phyloP scores from a whole-genome alignment of 331 rosid genomes.

The Pyrus hybrid region DNA sequence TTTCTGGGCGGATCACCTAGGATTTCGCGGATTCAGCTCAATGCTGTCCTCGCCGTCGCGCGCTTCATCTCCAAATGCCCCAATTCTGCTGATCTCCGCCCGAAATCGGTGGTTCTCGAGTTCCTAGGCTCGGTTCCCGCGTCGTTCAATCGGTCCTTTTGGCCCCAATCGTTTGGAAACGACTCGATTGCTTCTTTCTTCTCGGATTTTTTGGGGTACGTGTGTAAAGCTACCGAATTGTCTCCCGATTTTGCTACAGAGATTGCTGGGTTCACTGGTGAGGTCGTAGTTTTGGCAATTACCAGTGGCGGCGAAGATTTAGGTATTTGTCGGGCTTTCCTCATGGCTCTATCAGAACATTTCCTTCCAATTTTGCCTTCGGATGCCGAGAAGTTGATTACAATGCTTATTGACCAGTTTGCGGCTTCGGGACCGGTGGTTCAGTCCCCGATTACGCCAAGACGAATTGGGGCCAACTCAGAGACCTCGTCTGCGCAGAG shows the following conservation, averaged over 20 bases:
- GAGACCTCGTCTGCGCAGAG: conserved; percentile 69
- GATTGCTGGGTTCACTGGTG: conserved; percentile 48
- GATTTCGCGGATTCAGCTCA: conserved; percentile 86
- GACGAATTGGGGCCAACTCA: conserved; percentile 28
- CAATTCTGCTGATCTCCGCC: conserved; percentile 60
- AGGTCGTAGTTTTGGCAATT: conserved; percentile 49
- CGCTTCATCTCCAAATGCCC: conserved; percentile 75
- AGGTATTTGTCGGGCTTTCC: conserved; percentile 55
- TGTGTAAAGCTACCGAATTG: conserved; percentile 49
- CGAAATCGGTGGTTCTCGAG: conserved; percentile 58
- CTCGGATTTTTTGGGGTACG: conserved; percentile 47
- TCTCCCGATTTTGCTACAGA: conserved; percentile 65
- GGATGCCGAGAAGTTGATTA: conserved; percentile 52
- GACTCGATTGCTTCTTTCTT: conserved; percentile 60
- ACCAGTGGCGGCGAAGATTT: conserved; percentile 30
- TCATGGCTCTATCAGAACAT: conserved; percentile 53
- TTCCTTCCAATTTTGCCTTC: conserved; percentile 56
- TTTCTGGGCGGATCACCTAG: conserved; percentile 66
- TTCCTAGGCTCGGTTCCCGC: conserved; percentile 63
- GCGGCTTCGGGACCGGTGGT: conserved; percentile 23
- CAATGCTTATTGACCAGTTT: conserved; percentile 55
- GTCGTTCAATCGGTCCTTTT: conserved; percentile 61
- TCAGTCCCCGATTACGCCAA: conserved; percentile 32
- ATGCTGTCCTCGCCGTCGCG: conserved; percentile 82
- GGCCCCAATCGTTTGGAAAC: conserved; percentile 66